Conservation (phyloP, 2,329 filamentous ascomycete genomes). For the Neobulgaria alba region DNA sequence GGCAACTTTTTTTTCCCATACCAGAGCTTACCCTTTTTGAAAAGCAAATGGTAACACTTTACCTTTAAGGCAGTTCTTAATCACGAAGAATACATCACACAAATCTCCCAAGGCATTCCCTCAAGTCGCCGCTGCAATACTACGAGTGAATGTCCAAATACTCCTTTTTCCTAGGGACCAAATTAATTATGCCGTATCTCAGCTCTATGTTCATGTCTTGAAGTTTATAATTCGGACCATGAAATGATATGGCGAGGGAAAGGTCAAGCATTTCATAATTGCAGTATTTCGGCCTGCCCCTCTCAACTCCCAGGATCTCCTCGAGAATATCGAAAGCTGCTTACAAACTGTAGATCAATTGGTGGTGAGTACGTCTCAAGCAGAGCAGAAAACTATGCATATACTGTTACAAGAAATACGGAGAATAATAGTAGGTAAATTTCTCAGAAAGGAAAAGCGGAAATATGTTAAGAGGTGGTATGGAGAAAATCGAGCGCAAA, state of each 20-base stretch:
- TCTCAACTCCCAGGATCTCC: constrained; percentile 5
- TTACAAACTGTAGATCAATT: constrained; percentile 1
- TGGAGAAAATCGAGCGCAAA: constrained; percentile 1
- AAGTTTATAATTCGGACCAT: constrained; percentile 7
- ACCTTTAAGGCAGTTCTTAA: constrained; percentile 10
- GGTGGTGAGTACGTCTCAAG: neutral
- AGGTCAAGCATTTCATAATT: constrained; percentile 3
- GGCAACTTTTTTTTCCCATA: no score
- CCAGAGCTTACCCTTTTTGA: no score
- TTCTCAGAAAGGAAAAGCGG: neutral
- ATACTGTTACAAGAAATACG: neutral
- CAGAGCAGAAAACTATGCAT: constrained; percentile 1
- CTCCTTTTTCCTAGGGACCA: constrained; percentile 8
- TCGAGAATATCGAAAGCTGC: constrained; percentile 5
- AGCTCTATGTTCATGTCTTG: constrained; percentile 10
- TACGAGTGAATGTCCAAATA: constrained; percentile 1
- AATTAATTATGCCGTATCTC: constrained; percentile 8
- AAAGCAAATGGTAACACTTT: no score
- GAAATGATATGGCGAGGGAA: constrained; percentile 12
- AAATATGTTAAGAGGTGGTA: neutral
- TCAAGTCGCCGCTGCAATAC: constrained; percentile 9
- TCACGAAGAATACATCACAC: constrained; percentile 11
- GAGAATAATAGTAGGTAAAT: constrained; percentile 1
- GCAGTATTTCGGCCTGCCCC: constrained; percentile 4
- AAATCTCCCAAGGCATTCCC: constrained; percentile 9